Percentiles rank a stretch among this genome's conserved stretches.
These are phyloP conservation scores for Lactifluus piperatus DNA, from an alignment of 768 basidiomycete species.

Conservation along the genomic window DNA sequence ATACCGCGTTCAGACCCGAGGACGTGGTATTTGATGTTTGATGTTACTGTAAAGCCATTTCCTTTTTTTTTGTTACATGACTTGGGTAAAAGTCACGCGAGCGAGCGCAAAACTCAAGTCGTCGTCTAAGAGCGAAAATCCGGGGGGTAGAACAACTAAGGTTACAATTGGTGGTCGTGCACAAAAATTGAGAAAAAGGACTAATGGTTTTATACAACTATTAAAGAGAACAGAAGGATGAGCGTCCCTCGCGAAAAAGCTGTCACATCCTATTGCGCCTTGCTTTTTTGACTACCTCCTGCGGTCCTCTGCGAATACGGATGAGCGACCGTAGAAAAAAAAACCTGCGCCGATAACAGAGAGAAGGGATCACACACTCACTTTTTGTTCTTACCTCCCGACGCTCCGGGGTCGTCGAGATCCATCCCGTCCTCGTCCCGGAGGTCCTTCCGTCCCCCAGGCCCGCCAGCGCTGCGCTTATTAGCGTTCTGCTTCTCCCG, in stretches of 20 bases:
- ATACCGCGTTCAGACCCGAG: conserved; percentile 74
- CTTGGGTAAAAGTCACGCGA: not conserved
- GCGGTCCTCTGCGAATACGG: conserved; percentile 7
- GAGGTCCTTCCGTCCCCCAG: conserved; percentile 10
- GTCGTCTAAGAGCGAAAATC: not conserved
- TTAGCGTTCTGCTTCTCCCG: conserved; percentile 33
- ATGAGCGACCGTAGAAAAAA: not conserved
- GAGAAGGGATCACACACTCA: not conserved
- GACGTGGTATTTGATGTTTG: conserved; percentile 73
- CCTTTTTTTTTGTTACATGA: no score
- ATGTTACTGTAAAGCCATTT: no score
- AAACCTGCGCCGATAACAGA: not conserved
- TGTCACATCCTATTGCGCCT: conserved; percentile 19
- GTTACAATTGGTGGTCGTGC: conserved; percentile 10
- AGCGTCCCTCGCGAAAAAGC: not conserved
- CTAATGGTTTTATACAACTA: conserved; percentile 1
- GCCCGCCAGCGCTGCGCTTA: conserved; percentile 12
- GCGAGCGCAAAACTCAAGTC: no score
- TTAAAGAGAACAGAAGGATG: not conserved
- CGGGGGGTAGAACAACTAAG: conserved; percentile 2
- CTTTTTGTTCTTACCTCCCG: conserved; percentile 18
- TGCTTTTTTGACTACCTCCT: conserved; percentile 14
- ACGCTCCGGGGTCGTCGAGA: conserved; percentile 18
- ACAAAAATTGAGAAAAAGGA: conserved; percentile 1
- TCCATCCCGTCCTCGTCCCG: conserved; percentile 21